Base-by-base conservation (phyloP, 352 stramenopile genomes). In the Pythium chondricola region DNA sequence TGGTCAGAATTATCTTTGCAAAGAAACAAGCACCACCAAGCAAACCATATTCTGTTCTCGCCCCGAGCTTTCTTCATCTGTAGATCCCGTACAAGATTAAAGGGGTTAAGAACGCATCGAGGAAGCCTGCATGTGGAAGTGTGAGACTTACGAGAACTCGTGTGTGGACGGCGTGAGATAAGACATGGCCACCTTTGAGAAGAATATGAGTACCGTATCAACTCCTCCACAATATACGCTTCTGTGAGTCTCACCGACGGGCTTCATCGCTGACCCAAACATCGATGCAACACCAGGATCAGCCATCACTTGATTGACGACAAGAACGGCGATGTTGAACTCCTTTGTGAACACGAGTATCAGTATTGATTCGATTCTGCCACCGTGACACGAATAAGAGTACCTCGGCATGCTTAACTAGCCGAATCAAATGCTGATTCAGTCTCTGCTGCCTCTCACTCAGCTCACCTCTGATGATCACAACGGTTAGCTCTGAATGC, bases 141-240 rank as follows among this genome's bases (percentile, higher is more conserved):
- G n/a, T n/a, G n/a, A 22, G 38, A n/a, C 47, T 30, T 67, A 97
- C 76, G 63, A 85, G 63, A n/a, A 99, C 62, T 17, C 97, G 83
- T 11, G 96, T 99, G 43, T 97, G 98, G 10, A 93, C 96, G 20
- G 96, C 96, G 65, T 99, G 97, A 2, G 97, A 97, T 53, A 99
- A 97, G 46, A 99, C 76, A 43, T 92, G 77, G 5, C 81, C 83
- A 48, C 78, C 72, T 84, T 38, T 38, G 2, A 29, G n/a, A 44
- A 21, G 14, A 38, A 18, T 46, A 26, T 27, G 4, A 31, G 22
- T n/a, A n/a, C n/a, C n/a, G n/a, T n/a, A n/a, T n/a, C n/a, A n/a
- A n/a, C n/a, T n/a, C n/a, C n/a, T n/a, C n/a, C n/a, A n/a, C n/a
- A n/a, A n/a, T n/a, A n/a, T n/a, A n/a, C n/a, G n/a, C n/a, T n/a